Evolutionary conservation across 345 rosid species (phyloP).

Genomic region (Orychophragmus violaceus): DNA sequence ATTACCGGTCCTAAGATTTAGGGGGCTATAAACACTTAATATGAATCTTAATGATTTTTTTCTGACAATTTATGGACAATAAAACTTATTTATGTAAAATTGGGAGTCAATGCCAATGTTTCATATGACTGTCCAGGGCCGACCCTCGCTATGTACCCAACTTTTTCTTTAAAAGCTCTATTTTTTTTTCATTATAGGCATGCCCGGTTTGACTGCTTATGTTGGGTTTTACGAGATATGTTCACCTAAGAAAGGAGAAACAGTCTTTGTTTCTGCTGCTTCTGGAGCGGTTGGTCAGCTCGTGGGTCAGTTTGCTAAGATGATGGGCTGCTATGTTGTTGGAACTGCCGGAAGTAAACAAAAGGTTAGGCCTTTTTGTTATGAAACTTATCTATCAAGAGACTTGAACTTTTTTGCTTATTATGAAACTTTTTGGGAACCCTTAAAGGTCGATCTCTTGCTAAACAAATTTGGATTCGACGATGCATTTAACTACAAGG

Average conservation of each 20-base stretch:
- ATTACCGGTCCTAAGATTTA: no score
- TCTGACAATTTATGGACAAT: no score
- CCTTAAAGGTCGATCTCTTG: slow-evolving; percentile 31
- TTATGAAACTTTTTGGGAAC: not conserved
- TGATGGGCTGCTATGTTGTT: slow-evolving; percentile 50
- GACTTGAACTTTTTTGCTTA: not conserved
- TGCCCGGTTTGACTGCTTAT: slow-evolving; percentile 52
- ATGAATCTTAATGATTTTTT: no score
- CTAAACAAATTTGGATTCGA: slow-evolving; percentile 48
- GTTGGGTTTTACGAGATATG: slow-evolving; percentile 41
- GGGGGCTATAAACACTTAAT: no score
- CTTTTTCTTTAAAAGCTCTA: not conserved
- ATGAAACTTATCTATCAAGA: not conserved
- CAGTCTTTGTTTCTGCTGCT: slow-evolving; percentile 44
- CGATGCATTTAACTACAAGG: slow-evolving; percentile 56
- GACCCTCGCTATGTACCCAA: no score
- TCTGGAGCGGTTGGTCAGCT: slow-evolving; percentile 57
- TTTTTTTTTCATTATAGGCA: slow-evolving; percentile 21
- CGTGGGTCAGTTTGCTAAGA: slow-evolving; percentile 55
- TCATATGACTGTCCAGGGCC: no score
- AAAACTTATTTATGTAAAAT: no score
- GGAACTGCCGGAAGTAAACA: not conserved
- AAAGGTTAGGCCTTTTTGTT: slow-evolving; percentile 12
- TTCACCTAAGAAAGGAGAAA: slow-evolving; percentile 46
- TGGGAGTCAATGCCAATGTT: no score